Evolutionary conservation across 352 stramenopile species (phyloP), one percentile per base, ranked within the genome.

Genomic region (Phytophthora pseudosyringae): DNA sequence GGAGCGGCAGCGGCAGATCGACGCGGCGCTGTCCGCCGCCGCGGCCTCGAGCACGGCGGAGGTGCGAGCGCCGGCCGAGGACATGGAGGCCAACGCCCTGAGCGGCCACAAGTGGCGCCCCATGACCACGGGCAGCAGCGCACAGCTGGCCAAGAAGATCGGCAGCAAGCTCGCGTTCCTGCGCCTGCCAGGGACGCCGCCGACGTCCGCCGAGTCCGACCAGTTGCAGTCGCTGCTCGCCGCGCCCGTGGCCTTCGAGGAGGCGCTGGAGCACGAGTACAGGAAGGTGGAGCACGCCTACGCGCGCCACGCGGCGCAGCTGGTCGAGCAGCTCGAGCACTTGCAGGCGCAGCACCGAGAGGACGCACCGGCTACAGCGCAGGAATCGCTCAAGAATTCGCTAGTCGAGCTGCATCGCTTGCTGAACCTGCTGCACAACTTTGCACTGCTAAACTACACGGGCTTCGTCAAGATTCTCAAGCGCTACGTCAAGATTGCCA

Each of bases 391-490:
- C 46, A 94, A 96, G 64, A 90, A 96, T 46, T 89, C 95, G 32
- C 83, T 99, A 28, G 84, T 91, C n/a, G 94, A 98, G 71, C 79
- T 98, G 38, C 94, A 99, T 74, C 89, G 95, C 3, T 81, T 95
- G 43, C 69, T 97, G 21, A 98, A 98, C 62, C 76, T 98, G 33
- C 81, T 99, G 50, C 79, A 97, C 33, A 99, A 99, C 74, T 99
- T 97, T 81, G 86, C 93, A 28, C 92, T 99, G 61, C 86, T 99
- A 53, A 99, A 99, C 66, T 99, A 99, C 75, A 99, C 97, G 0
- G 97, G 90, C 12, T 98, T 99, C 69, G 85, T 99, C 18, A 99
- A 99, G 74, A 98, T 99, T 64, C 68, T 98, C 29, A 99, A 99
- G 71, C 98, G 98, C 56, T 92, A 98, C 71, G 95, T 98, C 73